Evolutionary conservation across 305 asterid species (phyloP), one percentile per base, ranked within the genome.

Genomic region (Rubia tinctorum): DNA sequence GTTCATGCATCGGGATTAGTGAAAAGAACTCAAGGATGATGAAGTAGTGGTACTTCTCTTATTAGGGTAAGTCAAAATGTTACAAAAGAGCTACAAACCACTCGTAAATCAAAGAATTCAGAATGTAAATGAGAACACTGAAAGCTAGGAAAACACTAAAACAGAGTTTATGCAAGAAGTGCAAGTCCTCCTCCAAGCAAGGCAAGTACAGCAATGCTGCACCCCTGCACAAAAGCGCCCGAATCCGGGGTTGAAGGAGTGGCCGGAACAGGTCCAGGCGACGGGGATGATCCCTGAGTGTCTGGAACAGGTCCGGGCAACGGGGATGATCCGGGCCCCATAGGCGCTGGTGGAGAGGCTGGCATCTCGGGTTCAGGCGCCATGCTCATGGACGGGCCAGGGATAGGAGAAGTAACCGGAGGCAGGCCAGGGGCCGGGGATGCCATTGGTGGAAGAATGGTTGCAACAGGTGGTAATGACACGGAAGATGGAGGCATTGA

Each of bases 141-240:
- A 73, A 42, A 40, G 58, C 61, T 71, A 42, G 64, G 66, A 30
- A n/a, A 22, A 39, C 60, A 53, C 20, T 18, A 47, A 53, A n/a
- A 34, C 22, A 9, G 25, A 53, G 60, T 18, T 81, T 63, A 88
- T 77, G 78, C 85, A 71, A 86, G 73, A 47, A 84, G 67, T 49
- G 89, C 84, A 62, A 80, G 80, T 68, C 79, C 80, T 68, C 83
- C 90, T 30, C 86, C 93, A 63, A 86, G 64, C 69, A 88, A 82
- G 43, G 86, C 85, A 62, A 86, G 64, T 71, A 88, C 17, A 42
- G 81, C 78, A 56, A 79, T 73, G 82, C 81, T 84, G 61, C 81
- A 75, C 75, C 88, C 82, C 40, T 73, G 77, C 73, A 69, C 71
- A 53, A 79, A 77, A 71, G 84, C 87, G 20, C 78, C 79, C 8